Evolutionary conservation across 148 eudicot species (phyloP).

Genomic region (Persicaria maculosa): DNA sequence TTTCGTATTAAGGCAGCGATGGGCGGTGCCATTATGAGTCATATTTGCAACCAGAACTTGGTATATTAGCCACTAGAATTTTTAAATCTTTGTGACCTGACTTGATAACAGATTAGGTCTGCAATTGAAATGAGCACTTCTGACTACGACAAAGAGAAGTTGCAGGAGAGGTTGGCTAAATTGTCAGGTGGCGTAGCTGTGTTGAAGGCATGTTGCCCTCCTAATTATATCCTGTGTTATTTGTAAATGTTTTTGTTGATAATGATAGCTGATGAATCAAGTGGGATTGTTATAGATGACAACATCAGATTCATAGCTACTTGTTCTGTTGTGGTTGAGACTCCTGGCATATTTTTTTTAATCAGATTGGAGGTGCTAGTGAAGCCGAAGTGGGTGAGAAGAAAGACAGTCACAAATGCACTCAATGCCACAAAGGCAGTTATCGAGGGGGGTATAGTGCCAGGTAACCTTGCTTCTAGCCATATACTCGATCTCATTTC

Average conservation of each 20-base stretch:
- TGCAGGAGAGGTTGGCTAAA: too few species aligned
- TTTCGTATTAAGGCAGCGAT: too few species aligned
- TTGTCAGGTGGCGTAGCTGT: too few species aligned
- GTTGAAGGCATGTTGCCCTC: conserved; percentile 39
- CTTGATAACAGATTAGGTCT: too few species aligned
- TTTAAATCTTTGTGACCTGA: too few species aligned
- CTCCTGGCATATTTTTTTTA: background rate
- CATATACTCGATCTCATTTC: background rate
- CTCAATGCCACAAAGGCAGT: conserved; percentile 96
- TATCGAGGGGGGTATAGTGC: conserved; percentile 92
- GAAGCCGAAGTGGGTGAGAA: conserved; percentile 95
- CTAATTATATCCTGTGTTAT: too few species aligned
- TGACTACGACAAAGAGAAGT: too few species aligned
- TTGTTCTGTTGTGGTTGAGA: background rate
- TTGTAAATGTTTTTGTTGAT: background rate
- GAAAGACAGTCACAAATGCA: conserved; percentile 96
- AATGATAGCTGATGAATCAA: background rate
- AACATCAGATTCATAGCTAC: too few species aligned
- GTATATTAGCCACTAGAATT: too few species aligned
- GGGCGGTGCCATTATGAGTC: accelerated
- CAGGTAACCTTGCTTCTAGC: conserved; percentile 31
- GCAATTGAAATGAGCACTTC: too few species aligned
- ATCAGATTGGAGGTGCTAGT: conserved; percentile 93
- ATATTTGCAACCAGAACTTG: too few species aligned
- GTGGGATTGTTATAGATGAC: too few species aligned